Evolutionary conservation across 2,329 filamentous ascomycete genomes (phyloP).

Genomic region (Hymenoscyphus infarciens): DNA sequence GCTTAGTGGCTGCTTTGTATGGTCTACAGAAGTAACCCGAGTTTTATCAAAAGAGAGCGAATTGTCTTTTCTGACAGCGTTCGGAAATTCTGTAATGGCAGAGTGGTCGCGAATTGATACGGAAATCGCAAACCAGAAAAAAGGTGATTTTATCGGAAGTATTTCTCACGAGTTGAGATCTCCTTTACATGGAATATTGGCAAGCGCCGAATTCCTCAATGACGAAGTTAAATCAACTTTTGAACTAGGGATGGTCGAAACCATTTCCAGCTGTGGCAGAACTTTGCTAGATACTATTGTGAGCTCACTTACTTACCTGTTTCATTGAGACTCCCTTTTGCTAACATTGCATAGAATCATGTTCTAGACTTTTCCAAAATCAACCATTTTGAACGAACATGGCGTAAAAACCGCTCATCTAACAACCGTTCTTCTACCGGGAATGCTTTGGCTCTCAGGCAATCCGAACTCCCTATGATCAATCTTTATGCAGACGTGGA

Average conservation of each 20-base stretch:
- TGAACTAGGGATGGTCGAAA: constrained; percentile 35
- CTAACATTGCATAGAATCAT: constrained; percentile 33
- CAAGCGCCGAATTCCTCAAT: constrained; percentile 47
- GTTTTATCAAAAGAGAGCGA: constrained; percentile 38
- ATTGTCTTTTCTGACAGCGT: constrained; percentile 39
- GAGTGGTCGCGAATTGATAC: constrained; percentile 53
- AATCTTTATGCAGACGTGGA: constrained; percentile 35
- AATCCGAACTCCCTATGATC: constrained; percentile 35
- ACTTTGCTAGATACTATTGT: constrained; percentile 40
- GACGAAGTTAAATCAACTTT: constrained; percentile 38
- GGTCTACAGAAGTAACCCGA: constrained; percentile 35
- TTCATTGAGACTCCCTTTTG: neutral
- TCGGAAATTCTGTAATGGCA: constrained; percentile 51
- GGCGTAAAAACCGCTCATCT: constrained; percentile 29
- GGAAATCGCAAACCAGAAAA: constrained; percentile 48
- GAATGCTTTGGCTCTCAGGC: constrained; percentile 20
- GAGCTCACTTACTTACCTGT: constrained; percentile 12
- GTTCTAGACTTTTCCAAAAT: constrained; percentile 42
- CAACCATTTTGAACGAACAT: constrained; percentile 36
- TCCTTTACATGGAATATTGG: constrained; percentile 55
- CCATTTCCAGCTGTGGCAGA: constrained; percentile 38
- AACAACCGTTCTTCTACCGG: constrained; percentile 1
- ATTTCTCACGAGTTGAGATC: constrained; percentile 57
- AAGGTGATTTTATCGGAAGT: constrained; percentile 56
- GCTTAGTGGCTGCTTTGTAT: constrained; percentile 49